Base-by-base conservation (phyloP, 345 rosid genomes). In the Dipteronia dyeriana region DNA sequence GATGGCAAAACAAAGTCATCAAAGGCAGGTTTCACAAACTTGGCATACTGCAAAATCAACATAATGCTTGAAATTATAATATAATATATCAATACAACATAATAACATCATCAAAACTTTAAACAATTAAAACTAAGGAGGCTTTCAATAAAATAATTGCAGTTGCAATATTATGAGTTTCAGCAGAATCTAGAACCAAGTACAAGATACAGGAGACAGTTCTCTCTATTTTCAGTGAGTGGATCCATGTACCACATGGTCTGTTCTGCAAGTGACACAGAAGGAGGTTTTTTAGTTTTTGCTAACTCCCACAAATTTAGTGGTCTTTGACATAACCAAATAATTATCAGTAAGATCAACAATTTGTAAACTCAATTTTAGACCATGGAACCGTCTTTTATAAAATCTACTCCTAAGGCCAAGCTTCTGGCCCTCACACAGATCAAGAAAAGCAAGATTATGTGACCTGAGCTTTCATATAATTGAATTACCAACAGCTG, bases 11-110 rank as follows among this genome's bases (percentile, higher is more conserved):
- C 90, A 87, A 95, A 95, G 78, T 95, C 97, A 84, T 95, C 98
- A 87, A 95, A 95, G n/a, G 98, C 98, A 49, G 98, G 98, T 86
- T 95, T 95, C 76, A 95, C 98, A 89, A 95, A 95, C 81, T 92
- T 94, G 70, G 97, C 97, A 80, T 94, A 94, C 97, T 94, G 92
- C 84, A 84, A 20, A 84, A 85, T 56, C 76, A 76, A 59, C 26
- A 82, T n/a, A 62, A 70, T 13, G 23, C 61, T 74, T 61, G 43
- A 78, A 82, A 73, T 66, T 12, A 57, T 19, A 19, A 74, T 45
- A 57, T 25, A 22, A n/a, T 20, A 59, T 53, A 53, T 34, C 38
- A 4, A 34, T 11, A 53, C 16, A 59, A 6, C 25, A 45, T 20
- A 26, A 71, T 7, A 22, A 71, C 22, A 70, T 23, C 61, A 80